These are phyloP conservation scores for Aspergillus avenaceus DNA, from an alignment of 495 filamentous ascomycete genomes.

Conservation along the genomic window DNA sequence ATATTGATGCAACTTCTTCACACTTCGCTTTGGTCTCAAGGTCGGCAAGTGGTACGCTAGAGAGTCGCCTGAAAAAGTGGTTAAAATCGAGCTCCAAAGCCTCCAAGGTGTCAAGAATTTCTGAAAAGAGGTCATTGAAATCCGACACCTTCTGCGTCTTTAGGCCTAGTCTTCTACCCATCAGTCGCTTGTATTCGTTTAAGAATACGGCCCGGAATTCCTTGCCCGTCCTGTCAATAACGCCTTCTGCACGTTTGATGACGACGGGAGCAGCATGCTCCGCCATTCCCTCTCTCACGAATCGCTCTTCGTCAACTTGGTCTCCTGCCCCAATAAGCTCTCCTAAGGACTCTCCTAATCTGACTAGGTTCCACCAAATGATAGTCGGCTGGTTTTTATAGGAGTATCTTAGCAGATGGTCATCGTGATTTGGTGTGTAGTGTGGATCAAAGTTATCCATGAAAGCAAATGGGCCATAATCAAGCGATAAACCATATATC, in stretches of 20 bases:
- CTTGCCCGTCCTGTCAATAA: constrained; percentile 73
- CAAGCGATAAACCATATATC: constrained; percentile 79
- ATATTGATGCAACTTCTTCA: constrained; percentile 53
- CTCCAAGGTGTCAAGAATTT: constrained; percentile 78
- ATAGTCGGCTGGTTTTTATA: constrained; percentile 94
- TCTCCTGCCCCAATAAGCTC: constrained; percentile 77
- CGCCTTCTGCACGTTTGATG: constrained; percentile 71
- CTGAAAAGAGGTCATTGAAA: constrained; percentile 72
- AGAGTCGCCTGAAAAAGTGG: constrained; percentile 80
- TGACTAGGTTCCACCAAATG: constrained; percentile 98
- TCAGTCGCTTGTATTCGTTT: constrained; percentile 77
- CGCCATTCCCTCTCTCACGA: constrained; percentile 65
- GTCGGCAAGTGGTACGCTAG: constrained; percentile 49
- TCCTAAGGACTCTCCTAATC: constrained; percentile 84
- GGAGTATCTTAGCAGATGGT: constrained; percentile 77
- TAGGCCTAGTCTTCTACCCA: constrained; percentile 74
- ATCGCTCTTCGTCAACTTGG: constrained; percentile 62
- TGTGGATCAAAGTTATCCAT: constrained; percentile 91
- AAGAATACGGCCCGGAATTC: constrained; percentile 87
- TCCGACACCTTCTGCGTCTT: constrained; percentile 60
- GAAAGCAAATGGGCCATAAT: constrained; percentile 95
- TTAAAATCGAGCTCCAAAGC: constrained; percentile 82
- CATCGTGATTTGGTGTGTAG: constrained; percentile 97
- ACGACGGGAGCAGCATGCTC: constrained; percentile 63
- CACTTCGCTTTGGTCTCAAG: constrained; percentile 58